phyloP scores from a whole-genome alignment of 2,329 filamentous ascomycete species.

The Penicillium sp. region DNA sequence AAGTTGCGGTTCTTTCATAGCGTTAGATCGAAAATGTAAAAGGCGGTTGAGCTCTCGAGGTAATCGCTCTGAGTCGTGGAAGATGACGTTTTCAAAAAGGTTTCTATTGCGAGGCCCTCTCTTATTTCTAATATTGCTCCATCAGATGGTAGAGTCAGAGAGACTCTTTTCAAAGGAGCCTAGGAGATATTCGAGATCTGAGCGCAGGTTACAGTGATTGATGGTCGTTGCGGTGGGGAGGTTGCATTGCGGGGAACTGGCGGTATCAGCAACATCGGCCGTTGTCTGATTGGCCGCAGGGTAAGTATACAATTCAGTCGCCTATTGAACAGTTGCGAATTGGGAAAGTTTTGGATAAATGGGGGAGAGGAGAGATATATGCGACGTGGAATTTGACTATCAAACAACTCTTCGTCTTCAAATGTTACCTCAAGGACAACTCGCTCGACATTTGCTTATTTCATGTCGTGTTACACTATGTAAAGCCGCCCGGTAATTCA shows the following conservation, averaged over 20 bases:
- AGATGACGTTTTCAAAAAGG: no score
- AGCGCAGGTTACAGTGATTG: slow-evolving; percentile 9
- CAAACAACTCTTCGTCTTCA: neutral
- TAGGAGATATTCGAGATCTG: neutral
- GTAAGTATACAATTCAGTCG: slow-evolving; percentile 4
- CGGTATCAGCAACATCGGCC: slow-evolving; percentile 18
- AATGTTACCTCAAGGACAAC: no score
- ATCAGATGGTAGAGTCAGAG: no score
- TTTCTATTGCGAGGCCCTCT: no score
- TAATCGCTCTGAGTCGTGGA: neutral
- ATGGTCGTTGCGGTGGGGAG: neutral
- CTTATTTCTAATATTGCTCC: no score
- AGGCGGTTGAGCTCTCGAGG: neutral
- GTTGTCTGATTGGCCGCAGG: slow-evolving; percentile 6
- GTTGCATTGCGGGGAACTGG: slow-evolving; percentile 11
- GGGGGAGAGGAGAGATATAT: no score
- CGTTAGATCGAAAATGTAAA: neutral
- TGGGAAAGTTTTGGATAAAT: no score
- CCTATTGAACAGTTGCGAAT: no score
- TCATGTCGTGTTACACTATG: neutral
- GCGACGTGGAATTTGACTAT: neutral
- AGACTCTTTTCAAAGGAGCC: neutral
- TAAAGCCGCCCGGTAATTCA: neutral
- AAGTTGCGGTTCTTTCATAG: slow-evolving; percentile 28
- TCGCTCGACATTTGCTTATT: neutral